Conservation (phyloP, 2,329 filamentous ascomycete genomes). For the Shiraia bambusicola region DNA sequence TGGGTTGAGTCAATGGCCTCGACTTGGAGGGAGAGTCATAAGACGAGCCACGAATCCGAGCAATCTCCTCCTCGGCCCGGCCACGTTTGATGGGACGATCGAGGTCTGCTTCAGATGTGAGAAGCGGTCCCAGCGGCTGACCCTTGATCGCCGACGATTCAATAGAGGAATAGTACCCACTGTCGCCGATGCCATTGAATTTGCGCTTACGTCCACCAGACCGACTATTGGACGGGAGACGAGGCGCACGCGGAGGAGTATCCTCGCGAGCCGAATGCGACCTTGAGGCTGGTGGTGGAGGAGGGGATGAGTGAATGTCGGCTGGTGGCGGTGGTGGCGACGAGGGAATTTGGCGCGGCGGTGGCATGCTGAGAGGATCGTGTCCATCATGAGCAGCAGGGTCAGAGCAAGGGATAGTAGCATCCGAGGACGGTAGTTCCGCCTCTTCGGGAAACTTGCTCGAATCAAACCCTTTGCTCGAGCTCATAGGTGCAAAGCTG, state of each 20-base stretch:
- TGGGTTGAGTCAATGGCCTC: conserved; percentile 56
- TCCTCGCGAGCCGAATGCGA: conserved; percentile 59
- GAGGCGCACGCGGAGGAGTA: conserved; percentile 72
- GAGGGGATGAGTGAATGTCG: conserved; percentile 87
- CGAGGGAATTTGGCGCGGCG: conserved; percentile 57
- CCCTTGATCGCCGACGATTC: conserved; percentile 85
- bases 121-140: conserved; percentile 62
- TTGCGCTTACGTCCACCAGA: conserved; percentile 72
- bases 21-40: conserved; percentile 85
- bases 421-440: conserved; percentile 53
- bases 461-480: conserved; percentile 50
- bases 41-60: conserved; percentile 85
- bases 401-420: conserved; percentile 55
- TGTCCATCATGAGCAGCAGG: conserved; percentile 52
- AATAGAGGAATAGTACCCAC: conserved; percentile 93
- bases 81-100: conserved; percentile 85
- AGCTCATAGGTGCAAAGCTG: conserved; percentile 39
- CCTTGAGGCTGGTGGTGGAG: conserved; percentile 76
- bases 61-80: conserved; percentile 93
- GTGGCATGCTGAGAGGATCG: conserved; percentile 46
- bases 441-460: conserved; percentile 54
- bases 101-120: conserved; percentile 72
- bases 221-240: conserved; percentile 64
- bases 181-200: conserved; percentile 81
- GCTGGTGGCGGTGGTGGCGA: conserved; percentile 72